These are phyloP conservation scores for Physaria fendleri DNA, from an alignment of 345 rosid genomes.

Conservation along the genomic window DNA sequence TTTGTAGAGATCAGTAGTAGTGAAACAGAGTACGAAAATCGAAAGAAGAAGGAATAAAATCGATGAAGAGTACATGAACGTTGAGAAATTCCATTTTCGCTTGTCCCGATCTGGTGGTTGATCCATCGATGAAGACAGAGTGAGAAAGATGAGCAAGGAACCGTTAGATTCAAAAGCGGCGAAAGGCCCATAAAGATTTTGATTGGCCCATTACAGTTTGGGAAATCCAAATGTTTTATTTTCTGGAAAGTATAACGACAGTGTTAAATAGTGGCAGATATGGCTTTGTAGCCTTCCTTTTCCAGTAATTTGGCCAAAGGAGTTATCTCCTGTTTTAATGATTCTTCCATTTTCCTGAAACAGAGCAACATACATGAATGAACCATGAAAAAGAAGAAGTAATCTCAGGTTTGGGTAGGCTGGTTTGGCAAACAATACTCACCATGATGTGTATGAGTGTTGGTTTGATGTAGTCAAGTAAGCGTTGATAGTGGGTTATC, in stretches of 20 bases:
- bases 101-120: constrained; percentile 16
- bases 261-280: too few species aligned
- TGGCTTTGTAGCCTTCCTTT: constrained; percentile 76
- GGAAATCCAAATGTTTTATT: not conserved
- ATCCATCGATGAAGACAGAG: constrained; percentile 20
- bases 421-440: constrained; percentile 23
- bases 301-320: constrained; percentile 71
- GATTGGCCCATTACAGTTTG: not conserved
- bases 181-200: not conserved
- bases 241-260: too few species aligned
- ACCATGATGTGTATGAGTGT: constrained; percentile 73
- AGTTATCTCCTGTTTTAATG: constrained; percentile 72
- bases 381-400: not conserved
- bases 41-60: constrained; percentile 41
- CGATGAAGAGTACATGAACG: constrained; percentile 37
- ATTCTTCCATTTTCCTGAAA: constrained; percentile 80
- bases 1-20: constrained; percentile 34
- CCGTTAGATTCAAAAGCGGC: not conserved
- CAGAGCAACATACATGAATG: constrained; percentile 15
- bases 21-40: constrained; percentile 32
- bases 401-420: too few species aligned
- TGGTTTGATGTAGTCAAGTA: constrained; percentile 68
- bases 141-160: not conserved
- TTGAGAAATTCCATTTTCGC: constrained; percentile 27
- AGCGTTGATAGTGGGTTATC: constrained; percentile 82